phyloP scores from a whole-genome alignment of 2,329 filamentous ascomycete genomes.

The Mycosphaerella sp. region DNA sequence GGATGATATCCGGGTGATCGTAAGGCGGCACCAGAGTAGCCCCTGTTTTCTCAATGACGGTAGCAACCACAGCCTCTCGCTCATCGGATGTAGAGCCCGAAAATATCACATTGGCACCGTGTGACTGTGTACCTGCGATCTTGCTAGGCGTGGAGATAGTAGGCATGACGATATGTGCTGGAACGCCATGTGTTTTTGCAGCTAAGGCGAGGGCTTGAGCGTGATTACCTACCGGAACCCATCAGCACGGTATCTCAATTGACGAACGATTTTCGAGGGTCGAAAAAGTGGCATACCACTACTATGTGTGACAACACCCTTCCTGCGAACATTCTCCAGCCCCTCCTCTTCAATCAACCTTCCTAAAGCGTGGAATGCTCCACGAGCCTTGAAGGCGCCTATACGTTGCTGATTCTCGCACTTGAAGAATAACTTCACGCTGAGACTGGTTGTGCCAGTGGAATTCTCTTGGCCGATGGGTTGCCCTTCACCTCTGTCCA shows the following conservation, averaged over 20 bases:
- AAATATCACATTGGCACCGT: constrained; percentile 74
- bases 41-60: constrained; percentile 64
- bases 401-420: constrained; percentile 89
- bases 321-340: constrained; percentile 52
- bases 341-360: constrained; percentile 58
- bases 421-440: constrained; percentile 80
- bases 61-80: constrained; percentile 68
- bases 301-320: constrained; percentile 83
- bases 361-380: constrained; percentile 80
- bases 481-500: constrained; percentile 26
- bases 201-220: constrained; percentile 88
- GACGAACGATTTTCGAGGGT: not conserved
- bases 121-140: constrained; percentile 71
- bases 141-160: constrained; percentile 77
- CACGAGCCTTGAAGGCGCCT: constrained; percentile 87
- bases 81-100: constrained; percentile 74
- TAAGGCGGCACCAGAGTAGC: constrained; percentile 83
- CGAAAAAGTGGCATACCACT: constrained; percentile 54
- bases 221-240: constrained; percentile 65
- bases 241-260: constrained; percentile 11
- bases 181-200: constrained; percentile 64
- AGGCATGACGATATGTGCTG: constrained; percentile 89
- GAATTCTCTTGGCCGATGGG: constrained; percentile 9
- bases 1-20: constrained; percentile 83
- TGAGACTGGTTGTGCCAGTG: constrained; percentile 51